Conservation (phyloP, 768 basidiomycete genomes). For the Candolleomyces efflorescens region DNA sequence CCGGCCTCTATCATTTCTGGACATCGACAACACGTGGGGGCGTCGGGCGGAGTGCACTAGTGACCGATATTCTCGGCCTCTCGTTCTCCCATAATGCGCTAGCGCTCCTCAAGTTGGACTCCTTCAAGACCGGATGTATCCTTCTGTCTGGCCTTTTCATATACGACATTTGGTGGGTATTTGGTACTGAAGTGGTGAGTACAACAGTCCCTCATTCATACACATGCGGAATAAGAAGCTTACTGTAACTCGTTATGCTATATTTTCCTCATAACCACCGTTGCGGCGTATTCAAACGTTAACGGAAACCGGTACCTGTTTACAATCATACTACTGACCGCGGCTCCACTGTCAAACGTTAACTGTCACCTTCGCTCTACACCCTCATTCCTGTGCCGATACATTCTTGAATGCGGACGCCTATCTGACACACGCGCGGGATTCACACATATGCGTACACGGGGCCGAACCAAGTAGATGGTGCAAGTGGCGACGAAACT, state of each 20-base stretch:
- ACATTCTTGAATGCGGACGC: neutral
- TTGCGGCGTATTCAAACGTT: neutral
- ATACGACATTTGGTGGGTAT: conserved; percentile 96
- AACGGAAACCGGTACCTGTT: neutral
- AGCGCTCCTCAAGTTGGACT: conserved; percentile 77
- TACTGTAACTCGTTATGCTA: neutral
- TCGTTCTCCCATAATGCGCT: conserved; percentile 83
- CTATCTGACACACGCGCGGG: neutral
- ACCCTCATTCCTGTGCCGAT: neutral
- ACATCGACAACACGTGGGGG: conserved; percentile 16
- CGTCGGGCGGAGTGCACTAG: conserved; percentile 47
- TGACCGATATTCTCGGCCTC: conserved; percentile 73
- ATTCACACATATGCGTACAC: neutral
- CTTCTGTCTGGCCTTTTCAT: conserved; percentile 82
- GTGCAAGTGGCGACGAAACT: conserved; percentile 86
- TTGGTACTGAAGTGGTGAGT: conserved; percentile 80
- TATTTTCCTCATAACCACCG: neutral
- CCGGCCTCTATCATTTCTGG: conserved; percentile 54
- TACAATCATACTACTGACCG: no score
- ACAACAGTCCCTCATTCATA: neutral
- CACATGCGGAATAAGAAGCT: neutral
- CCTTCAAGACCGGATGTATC: conserved; percentile 82
- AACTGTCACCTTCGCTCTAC: no score
- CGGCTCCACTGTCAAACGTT: no score
- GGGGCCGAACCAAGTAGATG: conserved; percentile 55